Conservation (phyloP, 163 green algal species). For the Picocystis sp. region DNA sequence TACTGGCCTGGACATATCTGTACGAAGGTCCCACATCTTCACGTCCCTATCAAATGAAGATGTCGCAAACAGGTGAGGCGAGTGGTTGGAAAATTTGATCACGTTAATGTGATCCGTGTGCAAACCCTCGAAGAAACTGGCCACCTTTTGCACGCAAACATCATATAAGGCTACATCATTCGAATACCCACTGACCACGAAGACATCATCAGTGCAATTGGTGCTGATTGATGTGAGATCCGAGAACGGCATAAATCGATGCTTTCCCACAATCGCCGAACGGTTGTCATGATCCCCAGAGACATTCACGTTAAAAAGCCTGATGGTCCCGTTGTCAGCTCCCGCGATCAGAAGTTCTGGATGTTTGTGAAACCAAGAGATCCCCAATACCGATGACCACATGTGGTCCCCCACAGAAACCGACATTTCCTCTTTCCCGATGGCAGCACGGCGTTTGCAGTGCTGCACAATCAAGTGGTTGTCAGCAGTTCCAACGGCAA, state of each 20-base stretch:
- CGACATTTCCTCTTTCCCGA: constrained; percentile 13
- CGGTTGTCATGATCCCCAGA: constrained; percentile 7
- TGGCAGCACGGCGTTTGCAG: constrained; percentile 8
- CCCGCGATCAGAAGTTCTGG: constrained; percentile 14
- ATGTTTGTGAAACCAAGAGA: constrained; percentile 17
- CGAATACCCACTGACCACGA: constrained; percentile 16
- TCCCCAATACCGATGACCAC: constrained; percentile 13
- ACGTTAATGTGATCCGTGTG: constrained; percentile 24
- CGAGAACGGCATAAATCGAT: constrained; percentile 7
- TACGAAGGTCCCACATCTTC: constrained; percentile 17
- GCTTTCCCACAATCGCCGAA: too few species aligned
- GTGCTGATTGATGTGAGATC: constrained; percentile 21
- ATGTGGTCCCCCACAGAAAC: constrained; percentile 10
- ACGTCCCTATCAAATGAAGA: constrained; percentile 18
- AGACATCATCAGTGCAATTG: constrained; percentile 19
- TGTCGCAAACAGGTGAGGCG: constrained; percentile 16
- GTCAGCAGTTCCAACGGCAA: constrained; percentile 15
- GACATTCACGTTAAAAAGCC: constrained; percentile 17
- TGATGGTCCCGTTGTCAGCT: constrained; percentile 16
- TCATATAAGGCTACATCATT: constrained; percentile 20
- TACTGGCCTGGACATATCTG: neutral
- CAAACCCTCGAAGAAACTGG: constrained; percentile 15
- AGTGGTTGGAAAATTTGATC: constrained; percentile 21
- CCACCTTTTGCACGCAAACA: constrained; percentile 9
- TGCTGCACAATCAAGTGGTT: constrained; percentile 17